Evolutionary conservation across 768 basidiomycete genomes (phyloP).

Genomic region (Tephrocybe sp.): DNA sequence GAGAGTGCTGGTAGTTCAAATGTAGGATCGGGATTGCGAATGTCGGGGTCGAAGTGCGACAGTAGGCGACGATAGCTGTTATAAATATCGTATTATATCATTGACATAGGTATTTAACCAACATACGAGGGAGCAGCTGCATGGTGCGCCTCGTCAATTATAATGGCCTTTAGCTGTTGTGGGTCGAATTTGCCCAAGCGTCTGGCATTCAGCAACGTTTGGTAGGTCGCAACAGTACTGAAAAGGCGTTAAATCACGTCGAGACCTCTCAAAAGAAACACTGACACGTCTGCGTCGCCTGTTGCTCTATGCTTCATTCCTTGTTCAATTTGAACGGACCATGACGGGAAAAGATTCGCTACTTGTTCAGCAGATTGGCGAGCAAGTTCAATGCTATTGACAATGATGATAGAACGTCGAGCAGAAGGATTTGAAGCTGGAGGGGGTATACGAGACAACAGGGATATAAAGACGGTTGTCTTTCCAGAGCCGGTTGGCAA

Average conservation of each 20-base stretch:
- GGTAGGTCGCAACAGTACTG: conserved; percentile 88
- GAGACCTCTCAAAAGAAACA: not conserved
- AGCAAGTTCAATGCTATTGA: conserved; percentile 89
- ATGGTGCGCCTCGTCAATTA: conserved; percentile 95
- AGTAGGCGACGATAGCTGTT: conserved; percentile 76
- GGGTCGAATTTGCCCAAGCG: conserved; percentile 80
- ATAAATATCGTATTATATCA: not conserved
- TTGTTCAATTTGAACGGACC: conserved; percentile 92
- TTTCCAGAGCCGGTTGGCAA: conserved; percentile 87
- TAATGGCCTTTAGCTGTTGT: conserved; percentile 63
- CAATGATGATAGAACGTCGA: conserved; percentile 73
- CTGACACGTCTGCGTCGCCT: conserved; percentile 85
- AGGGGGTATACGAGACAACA: conserved; percentile 64
- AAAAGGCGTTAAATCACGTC: not conserved
- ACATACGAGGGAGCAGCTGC: conserved; percentile 87
- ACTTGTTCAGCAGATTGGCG: conserved; percentile 82
- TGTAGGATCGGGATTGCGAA: conserved; percentile 51
- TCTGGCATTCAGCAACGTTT: conserved; percentile 67
- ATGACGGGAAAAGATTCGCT: conserved; percentile 59
- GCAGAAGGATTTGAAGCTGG: conserved; percentile 43
- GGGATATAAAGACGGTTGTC: conserved; percentile 87
- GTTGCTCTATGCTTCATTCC: conserved; percentile 71
- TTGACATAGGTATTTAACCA: not conserved
- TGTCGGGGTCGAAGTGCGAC: conserved; percentile 76
- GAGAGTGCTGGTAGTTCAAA: conserved; percentile 34